A percentile compares a stretch with the other conserved stretches of the same genome.
phyloP scores from a whole-genome alignment of 1,284 basidiomycete species.

The Cystobasidiaceae sp. region DNA sequence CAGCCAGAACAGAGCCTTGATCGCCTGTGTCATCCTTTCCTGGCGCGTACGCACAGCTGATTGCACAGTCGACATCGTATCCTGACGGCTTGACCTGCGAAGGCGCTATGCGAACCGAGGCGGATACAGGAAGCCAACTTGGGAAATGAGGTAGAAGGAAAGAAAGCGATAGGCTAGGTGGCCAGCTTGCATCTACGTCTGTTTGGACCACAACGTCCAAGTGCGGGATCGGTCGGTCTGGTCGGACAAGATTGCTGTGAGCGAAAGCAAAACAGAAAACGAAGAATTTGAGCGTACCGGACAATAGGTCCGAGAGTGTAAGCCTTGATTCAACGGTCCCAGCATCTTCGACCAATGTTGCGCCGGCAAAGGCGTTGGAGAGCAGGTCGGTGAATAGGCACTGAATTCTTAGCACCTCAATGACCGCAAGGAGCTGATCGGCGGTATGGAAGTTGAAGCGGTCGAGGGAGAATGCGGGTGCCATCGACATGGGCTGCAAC shows the following conservation, averaged over 20 bases:
- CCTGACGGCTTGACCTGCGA: background rate
- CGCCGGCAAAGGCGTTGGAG: background rate
- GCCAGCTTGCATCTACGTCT: background rate
- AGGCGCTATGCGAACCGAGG: background rate
- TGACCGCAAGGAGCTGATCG: background rate
- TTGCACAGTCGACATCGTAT: background rate
- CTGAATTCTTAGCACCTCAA: constrained; percentile 5
- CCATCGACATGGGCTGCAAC: background rate
- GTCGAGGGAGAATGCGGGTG: background rate
- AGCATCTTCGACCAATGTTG: background rate
- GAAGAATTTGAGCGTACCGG: background rate
- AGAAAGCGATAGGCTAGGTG: background rate
- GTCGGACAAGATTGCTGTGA: background rate
- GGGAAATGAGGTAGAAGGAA: constrained; percentile 9
- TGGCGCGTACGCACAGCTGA: too few species aligned
- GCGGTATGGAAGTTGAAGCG: background rate
- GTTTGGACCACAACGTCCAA: constrained; percentile 1
- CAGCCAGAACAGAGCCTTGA: too few species aligned
- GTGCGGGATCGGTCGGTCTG: background rate
- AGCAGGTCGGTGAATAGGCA: constrained; percentile 17
- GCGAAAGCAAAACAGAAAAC: background rate
- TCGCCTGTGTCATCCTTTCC: too few species aligned
- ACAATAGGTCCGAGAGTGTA: background rate
- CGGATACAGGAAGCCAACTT: constrained; percentile 9
- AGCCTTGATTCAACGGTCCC: background rate